These are phyloP conservation scores for Claviceps sp. DNA, from an alignment of 2,329 filamentous ascomycete species.

Conservation along the genomic window DNA sequence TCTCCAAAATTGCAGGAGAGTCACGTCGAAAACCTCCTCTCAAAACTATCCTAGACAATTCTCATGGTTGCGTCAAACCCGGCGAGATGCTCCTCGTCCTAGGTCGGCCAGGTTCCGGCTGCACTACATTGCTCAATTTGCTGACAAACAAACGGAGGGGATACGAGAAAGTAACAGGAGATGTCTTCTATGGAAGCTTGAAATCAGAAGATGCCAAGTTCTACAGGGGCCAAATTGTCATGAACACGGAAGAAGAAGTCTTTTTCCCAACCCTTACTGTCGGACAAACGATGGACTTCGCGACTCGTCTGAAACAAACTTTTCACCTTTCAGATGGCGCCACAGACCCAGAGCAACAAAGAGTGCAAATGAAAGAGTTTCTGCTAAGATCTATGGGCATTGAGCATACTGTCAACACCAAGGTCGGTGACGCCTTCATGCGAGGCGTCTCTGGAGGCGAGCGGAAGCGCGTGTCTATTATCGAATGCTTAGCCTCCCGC, in stretches of 20 bases:
- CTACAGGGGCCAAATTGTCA: slow-evolving; percentile 46
- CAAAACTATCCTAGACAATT: slow-evolving; percentile 51
- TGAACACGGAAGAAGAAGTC: slow-evolving; percentile 58
- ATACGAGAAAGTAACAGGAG: slow-evolving; percentile 43
- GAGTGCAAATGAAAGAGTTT: slow-evolving; percentile 35
- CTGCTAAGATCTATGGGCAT: slow-evolving; percentile 45
- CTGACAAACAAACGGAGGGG: slow-evolving; percentile 51
- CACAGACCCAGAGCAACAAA: slow-evolving; percentile 29
- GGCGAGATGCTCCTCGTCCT: slow-evolving; percentile 61
- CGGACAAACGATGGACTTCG: slow-evolving; percentile 57
- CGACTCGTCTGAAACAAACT: slow-evolving; percentile 45
- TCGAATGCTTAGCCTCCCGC: slow-evolving; percentile 46
- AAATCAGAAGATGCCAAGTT: slow-evolving; percentile 33
- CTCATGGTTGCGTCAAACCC: slow-evolving; percentile 56
- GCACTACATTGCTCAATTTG: slow-evolving; percentile 58
- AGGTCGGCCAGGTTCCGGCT: slow-evolving; percentile 55
- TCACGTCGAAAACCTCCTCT: slow-evolving; percentile 41
- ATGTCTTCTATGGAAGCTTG: slow-evolving; percentile 42
- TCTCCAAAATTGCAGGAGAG: slow-evolving; percentile 39
- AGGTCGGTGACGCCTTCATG: slow-evolving; percentile 53
- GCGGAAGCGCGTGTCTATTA: slow-evolving; percentile 55
- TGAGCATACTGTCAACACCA: slow-evolving; percentile 47
- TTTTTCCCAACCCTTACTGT: slow-evolving; percentile 59
- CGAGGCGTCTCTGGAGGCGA: slow-evolving; percentile 57
- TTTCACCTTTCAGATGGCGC: slow-evolving; percentile 31